Base-by-base conservation (phyloP, 2,329 filamentous ascomycete species). In the Fusarium nematophilum region DNA sequence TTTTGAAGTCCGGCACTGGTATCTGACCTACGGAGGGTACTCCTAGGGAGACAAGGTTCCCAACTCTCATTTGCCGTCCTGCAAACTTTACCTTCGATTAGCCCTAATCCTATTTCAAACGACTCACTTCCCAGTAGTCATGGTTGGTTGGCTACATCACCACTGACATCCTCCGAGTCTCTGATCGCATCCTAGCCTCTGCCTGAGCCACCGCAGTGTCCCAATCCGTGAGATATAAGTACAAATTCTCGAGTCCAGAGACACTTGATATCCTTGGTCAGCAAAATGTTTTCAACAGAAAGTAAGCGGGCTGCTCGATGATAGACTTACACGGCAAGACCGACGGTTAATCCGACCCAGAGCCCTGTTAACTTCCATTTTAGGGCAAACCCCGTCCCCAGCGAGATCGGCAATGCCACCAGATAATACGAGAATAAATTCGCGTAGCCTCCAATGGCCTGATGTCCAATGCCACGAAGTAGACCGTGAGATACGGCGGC, bases 371-470 rank as follows among this genome's bases (percentile, higher is more conserved):
- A 76, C 36, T 86, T 86, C 92, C 90, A 95, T 5, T 81, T 81
- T 2, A 93, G 75, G 0, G 86, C 88, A 72, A 97, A 96, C 0
- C 87, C 90, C 0, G 89, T 86, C 6, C 85, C 86, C 62, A 96
- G 89, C 25, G 89, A 90, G 18, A 97, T 86, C 0, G 93, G 93
- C 74, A 97, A 80, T 0, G 91, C 93, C 18, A 97, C 82, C 7
- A 86, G 76, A 74, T 97, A 97, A 76, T 97, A 97, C n/a, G 88
- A 89, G 44, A 91, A 85, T 2, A 97, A 76, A 67, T 93, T 94
- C 4, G 93, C 88, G 69, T 93, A 96, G 0, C 93, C 92, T 10
- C 93, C 93, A 51, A 97, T 86, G 54, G 91, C 88, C 74, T 97
- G 93, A 34, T 89, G 84, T 0, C 93, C 93, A 8, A 97, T 84